Evolutionary conservation across 768 basidiomycete species (phyloP).

Genomic region (Termitomyces bulborhizus): DNA sequence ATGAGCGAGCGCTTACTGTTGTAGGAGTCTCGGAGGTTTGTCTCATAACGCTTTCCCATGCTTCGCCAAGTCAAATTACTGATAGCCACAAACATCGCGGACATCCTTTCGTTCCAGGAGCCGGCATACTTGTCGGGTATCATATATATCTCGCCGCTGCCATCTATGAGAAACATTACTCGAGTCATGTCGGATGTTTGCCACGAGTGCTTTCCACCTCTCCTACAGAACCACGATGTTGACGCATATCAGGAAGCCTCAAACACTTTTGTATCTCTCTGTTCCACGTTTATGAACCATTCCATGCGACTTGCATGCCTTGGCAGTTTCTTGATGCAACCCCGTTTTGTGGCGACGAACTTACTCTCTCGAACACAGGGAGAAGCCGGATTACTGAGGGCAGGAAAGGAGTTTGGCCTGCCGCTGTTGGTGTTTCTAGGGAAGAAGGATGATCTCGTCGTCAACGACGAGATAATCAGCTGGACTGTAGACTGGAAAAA

Average conservation of each 20-base stretch:
- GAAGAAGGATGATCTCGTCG: conserved; percentile 19
- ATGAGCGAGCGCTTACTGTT: neutral
- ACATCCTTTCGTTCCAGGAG: conserved; percentile 19
- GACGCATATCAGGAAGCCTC: conserved; percentile 18
- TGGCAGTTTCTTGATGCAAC: conserved; percentile 20
- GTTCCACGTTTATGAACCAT: conserved; percentile 12
- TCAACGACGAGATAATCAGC: conserved; percentile 16
- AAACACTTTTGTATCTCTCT: conserved; percentile 14
- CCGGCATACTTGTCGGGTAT: conserved; percentile 20
- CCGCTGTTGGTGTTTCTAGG: conserved; percentile 22
- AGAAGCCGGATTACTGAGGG: conserved; percentile 15
- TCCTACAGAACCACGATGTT: conserved; percentile 15
- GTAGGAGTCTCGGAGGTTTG: conserved; percentile 22
- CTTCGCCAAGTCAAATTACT: neutral
- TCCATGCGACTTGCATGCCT: conserved; percentile 15
- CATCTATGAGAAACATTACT: conserved; percentile 20
- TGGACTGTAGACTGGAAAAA: conserved; percentile 20
- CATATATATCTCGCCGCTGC: conserved; percentile 20
- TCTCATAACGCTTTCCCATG: neutral
- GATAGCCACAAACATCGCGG: conserved; percentile 20
- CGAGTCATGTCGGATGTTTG: conserved; percentile 11
- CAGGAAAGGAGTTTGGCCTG: conserved; percentile 17
- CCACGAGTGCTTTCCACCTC: conserved; percentile 14
- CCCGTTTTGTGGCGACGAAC: conserved; percentile 15
- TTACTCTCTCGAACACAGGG: conserved; percentile 21